Evolutionary conservation across 1,284 basidiomycete genomes (phyloP), one percentile per base, ranked within the genome.

Genomic region (Trichosporon ovoides): DNA sequence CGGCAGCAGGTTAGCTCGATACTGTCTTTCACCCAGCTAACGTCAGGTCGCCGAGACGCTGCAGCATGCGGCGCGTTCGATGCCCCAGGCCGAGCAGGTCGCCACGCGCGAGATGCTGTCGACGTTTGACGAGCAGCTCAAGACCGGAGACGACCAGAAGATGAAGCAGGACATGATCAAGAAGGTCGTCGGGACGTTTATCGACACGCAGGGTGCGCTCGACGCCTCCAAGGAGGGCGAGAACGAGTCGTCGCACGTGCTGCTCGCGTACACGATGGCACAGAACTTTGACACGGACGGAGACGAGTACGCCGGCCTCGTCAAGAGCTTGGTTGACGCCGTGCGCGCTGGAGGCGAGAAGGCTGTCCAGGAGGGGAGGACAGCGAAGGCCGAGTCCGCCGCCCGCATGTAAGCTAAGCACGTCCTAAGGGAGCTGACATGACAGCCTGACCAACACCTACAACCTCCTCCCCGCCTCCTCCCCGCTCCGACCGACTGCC

Each of bases 361-460:
- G 28, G 66, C 68, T 28, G 66, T 63, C n/a, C 20, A 57, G 53
- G 64, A 66, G n/a, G 66, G 63, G 54, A 62, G 68, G 57, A 53
- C 62, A 56, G 58, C 58, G 28, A 66, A 68, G 60, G 67, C 66
- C 38, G 76, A 78, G 63, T 66, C 67, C 18, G 76, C 72, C 35
- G 68, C 62, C 50, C 60, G 75, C 54, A 70, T 78, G 76, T 77
- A 58, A 70, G 74, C 68, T 9, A 28, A 18, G 28, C 16, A 36
- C 16, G 14, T 5, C 24, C n/a, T 9, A 38, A 40, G 36, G 4
- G 24, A 37, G 24, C 37, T 7, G n/a, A 3, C 43, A 48, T 14
- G 2, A 19, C 65, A 93, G 91, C 71, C 78, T 95, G 33, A 87
- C 89, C 53, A 93, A 92, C 76, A 79, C 92, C 35, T 94, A 93